Conservation (phyloP, 2,329 filamentous ascomycete species). For the Botryotinia globosa region DNA sequence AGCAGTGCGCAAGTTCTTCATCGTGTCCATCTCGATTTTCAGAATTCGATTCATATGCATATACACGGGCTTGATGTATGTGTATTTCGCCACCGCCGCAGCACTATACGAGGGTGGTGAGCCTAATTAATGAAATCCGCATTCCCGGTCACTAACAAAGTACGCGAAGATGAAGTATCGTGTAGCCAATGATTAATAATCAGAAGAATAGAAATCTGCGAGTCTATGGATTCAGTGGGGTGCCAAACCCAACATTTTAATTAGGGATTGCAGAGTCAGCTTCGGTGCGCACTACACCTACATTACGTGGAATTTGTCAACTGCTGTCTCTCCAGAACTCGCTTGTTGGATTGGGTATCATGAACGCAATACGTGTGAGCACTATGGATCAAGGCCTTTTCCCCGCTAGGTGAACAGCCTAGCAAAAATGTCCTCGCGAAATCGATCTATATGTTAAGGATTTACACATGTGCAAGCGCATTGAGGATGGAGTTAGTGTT, state of each 20-base stretch:
- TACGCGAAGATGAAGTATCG: slow-evolving; percentile 55
- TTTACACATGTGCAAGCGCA: slow-evolving; percentile 56
- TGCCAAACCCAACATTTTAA: slow-evolving; percentile 64
- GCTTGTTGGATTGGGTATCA: slow-evolving; percentile 57
- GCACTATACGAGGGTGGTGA: slow-evolving; percentile 52
- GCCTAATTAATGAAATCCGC: slow-evolving; percentile 50
- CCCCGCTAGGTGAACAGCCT: slow-evolving; percentile 63
- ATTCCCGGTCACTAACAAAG: slow-evolving; percentile 56
- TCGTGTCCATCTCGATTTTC: neutral
- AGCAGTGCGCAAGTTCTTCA: neutral
- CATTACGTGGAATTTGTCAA: slow-evolving; percentile 54
- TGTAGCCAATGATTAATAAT: slow-evolving; percentile 58
- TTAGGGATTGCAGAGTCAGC: slow-evolving; percentile 54
- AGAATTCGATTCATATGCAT: slow-evolving; percentile 51
- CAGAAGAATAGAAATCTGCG: slow-evolving; percentile 47
- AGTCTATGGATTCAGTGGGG: slow-evolving; percentile 52
- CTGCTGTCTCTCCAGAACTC: slow-evolving; percentile 58
- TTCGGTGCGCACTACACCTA: slow-evolving; percentile 54
- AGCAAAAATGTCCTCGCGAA: slow-evolving; percentile 53
- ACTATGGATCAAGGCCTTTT: slow-evolving; percentile 62
- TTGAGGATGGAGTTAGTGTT: slow-evolving; percentile 60
- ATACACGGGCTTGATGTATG: slow-evolving; percentile 55
- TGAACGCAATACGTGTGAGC: slow-evolving; percentile 57
- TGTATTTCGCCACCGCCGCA: slow-evolving; percentile 51
- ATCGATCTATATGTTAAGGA: slow-evolving; percentile 48